Evolutionary conservation across 2,329 filamentous ascomycete species (phyloP).

Genomic region (Venturia pyrina): DNA sequence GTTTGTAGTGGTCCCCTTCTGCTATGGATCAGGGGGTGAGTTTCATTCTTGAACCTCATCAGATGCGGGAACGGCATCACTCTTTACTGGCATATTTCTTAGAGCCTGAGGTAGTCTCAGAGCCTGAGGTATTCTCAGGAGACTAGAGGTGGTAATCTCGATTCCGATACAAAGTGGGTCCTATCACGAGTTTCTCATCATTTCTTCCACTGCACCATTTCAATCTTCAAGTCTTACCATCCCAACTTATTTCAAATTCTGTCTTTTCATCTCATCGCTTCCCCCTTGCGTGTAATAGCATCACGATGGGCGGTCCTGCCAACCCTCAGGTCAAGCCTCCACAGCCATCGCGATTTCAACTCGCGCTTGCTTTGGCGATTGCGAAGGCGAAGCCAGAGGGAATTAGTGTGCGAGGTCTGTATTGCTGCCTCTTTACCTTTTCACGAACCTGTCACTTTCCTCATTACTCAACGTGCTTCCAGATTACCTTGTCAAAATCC

Average conservation of each 20-base stretch:
- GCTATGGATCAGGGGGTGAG: too few species aligned
- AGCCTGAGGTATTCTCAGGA: too few species aligned
- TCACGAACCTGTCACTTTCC: not conserved
- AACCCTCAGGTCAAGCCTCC: not conserved
- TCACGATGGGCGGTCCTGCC: not conserved
- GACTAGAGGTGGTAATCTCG: too few species aligned
- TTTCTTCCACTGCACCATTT: not conserved
- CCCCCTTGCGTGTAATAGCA: not conserved
- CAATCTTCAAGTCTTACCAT: not conserved
- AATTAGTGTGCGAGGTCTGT: slow-evolving; percentile 23
- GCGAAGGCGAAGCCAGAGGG: slow-evolving; percentile 28
- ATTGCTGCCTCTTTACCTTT: not conserved
- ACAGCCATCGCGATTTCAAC: slow-evolving; percentile 16
- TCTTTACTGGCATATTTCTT: too few species aligned
- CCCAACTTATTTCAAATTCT: not conserved
- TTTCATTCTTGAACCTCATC: too few species aligned
- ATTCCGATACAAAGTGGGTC: not conserved
- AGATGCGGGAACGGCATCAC: too few species aligned
- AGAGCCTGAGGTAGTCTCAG: too few species aligned
- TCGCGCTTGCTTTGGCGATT: slow-evolving; percentile 27
- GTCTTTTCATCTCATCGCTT: not conserved
- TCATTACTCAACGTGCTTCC: not conserved
- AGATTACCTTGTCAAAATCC: slow-evolving; percentile 6
- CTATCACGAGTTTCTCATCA: not conserved
- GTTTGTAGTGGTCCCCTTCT: not conserved